Evolutionary conservation across 1,139 yeast genomes (phyloP).

Genomic region (Magnusiomyces magnusii): DNA sequence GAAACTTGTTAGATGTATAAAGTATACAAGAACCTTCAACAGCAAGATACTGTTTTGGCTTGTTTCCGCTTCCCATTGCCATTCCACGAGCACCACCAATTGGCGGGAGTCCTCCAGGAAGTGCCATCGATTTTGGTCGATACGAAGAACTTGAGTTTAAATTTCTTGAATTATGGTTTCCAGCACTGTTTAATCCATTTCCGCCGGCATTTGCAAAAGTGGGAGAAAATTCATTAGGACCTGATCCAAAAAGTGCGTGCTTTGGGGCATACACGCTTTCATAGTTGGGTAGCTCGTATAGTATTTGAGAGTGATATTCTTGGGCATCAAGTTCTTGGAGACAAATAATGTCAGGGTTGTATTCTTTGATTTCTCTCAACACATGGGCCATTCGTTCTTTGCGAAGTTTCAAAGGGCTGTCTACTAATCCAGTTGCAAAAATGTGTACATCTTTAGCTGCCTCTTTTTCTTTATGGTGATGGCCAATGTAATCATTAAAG

Average conservation of each 20-base stretch:
- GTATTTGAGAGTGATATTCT: slow-evolving; percentile 5
- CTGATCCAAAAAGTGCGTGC: background rate
- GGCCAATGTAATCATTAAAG: background rate
- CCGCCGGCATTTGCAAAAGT: background rate
- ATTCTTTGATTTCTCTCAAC: background rate
- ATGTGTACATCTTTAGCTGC: background rate
- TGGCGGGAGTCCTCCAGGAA: background rate
- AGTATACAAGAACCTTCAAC: slow-evolving; percentile 3
- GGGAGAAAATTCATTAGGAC: background rate
- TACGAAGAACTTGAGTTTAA: background rate
- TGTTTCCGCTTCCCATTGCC: background rate
- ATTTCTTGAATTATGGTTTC: no score
- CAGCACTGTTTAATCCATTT: no score
- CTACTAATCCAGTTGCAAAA: background rate
- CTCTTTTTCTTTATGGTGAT: background rate
- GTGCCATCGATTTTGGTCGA: background rate
- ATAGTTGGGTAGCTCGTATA: slow-evolving; percentile 1
- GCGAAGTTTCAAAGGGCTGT: background rate
- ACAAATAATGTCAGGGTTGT: slow-evolving; percentile 7
- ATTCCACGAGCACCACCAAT: background rate
- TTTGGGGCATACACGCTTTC: slow-evolving; percentile 8
- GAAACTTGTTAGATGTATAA: background rate
- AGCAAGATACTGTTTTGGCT: background rate
- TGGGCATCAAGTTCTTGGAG: slow-evolving; percentile 6
- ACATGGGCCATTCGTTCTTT: slow-evolving; percentile 1